Percentiles rank a stretch among this genome's conserved stretches.
Conservation (phyloP, 805 yeast species). For the Komagataella pastoris region DNA sequence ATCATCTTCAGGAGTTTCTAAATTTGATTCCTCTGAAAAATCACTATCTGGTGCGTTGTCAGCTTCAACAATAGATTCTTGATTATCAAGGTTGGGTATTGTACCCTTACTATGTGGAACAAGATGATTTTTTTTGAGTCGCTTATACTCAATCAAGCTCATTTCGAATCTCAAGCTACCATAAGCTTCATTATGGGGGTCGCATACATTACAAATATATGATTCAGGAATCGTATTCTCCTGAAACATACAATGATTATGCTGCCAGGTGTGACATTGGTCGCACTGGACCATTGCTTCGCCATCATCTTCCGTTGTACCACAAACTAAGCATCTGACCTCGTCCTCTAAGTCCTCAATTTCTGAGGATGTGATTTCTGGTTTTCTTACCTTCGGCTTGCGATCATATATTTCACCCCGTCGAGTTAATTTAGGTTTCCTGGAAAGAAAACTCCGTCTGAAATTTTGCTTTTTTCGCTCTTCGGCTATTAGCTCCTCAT, state of each 20-base stretch:
- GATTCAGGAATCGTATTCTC: constrained; percentile 27
- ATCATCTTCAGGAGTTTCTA: constrained; percentile 7
- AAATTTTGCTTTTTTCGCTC: constrained; percentile 5
- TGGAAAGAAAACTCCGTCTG: constrained; percentile 2
- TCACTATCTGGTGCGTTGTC: neutral
- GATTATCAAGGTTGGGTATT: neutral
- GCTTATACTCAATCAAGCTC: constrained; percentile 15
- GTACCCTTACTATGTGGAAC: neutral
- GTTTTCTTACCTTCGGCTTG: constrained; percentile 2
- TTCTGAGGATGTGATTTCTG: constrained; percentile 8
- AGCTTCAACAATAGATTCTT: neutral
- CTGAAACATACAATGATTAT: constrained; percentile 47
- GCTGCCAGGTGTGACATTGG: constrained; percentile 60
- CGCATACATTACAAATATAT: constrained; percentile 45
- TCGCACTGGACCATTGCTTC: constrained; percentile 60
- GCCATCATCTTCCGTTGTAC: constrained; percentile 36
- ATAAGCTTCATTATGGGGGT: constrained; percentile 19
- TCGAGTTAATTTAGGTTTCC: constrained; percentile 3
- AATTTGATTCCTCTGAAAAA: neutral
- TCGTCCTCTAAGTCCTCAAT: constrained; percentile 18
- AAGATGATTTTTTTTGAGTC: neutral
- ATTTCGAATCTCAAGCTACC: constrained; percentile 18
- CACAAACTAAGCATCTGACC: constrained; percentile 51
- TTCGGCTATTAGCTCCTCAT: neutral
- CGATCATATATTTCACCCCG: too few relatives aligned